Percentiles rank a stretch among this genome's conserved stretches.
Conservation (phyloP, 371 early-diverging fungal genomes). For the Apophysomyces elegans region DNA sequence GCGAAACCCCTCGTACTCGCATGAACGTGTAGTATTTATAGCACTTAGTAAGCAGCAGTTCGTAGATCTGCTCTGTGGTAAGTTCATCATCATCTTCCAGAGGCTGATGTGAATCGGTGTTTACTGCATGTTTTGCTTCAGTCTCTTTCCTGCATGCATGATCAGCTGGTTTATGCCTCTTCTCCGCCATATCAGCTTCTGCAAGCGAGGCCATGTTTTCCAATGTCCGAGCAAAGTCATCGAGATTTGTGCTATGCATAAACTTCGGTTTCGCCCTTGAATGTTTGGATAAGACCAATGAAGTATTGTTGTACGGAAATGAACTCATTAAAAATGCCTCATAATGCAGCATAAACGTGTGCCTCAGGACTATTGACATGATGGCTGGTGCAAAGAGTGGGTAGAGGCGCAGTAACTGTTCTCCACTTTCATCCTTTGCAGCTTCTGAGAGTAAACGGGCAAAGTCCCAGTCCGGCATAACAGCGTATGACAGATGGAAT, state of each 20-base stretch:
- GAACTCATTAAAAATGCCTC: not conserved
- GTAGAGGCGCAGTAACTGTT: conserved; percentile 12
- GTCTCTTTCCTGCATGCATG: not conserved
- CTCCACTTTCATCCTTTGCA: not conserved
- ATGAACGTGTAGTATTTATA: conserved; percentile 13
- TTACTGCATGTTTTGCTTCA: not conserved
- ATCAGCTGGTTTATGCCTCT: not conserved
- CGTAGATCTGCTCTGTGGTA: not conserved
- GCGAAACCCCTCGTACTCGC: conserved; percentile 14
- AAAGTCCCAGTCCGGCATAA: conserved; percentile 25
- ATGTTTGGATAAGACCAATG: not conserved
- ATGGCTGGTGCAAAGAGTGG: conserved; percentile 29
- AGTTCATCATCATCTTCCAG: not conserved
- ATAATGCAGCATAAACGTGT: conserved; percentile 14
- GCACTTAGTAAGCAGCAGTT: not conserved
- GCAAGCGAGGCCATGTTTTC: not conserved
- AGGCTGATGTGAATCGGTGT: not conserved
- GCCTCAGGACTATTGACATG: conserved; percentile 10
- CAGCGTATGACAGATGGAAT: conserved; percentile 8
- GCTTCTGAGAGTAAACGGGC: conserved; percentile 7
- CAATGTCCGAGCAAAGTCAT: not conserved
- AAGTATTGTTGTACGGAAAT: conserved; percentile 11
- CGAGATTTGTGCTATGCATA: not conserved
- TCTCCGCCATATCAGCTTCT: not conserved
- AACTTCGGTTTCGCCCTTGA: not conserved